Percentiles rank a stretch among this genome's conserved stretches.
phyloP scores from a whole-genome alignment of 306 rosid genomes.

The Rubus parviflorus region DNA sequence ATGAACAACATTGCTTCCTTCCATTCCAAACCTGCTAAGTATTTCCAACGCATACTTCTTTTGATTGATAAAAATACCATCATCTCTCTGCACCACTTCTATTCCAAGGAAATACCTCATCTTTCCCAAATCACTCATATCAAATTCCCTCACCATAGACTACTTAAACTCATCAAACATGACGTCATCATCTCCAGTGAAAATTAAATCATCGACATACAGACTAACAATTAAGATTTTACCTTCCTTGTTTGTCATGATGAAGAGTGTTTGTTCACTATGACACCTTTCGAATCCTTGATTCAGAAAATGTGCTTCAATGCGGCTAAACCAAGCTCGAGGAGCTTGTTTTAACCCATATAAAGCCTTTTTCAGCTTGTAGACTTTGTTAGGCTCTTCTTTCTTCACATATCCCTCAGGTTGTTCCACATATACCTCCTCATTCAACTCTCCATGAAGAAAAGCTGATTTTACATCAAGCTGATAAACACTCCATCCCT shows the following conservation, averaged over 20 bases:
- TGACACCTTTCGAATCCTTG: neutral
- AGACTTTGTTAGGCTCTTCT: neutral
- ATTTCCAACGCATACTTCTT: neutral
- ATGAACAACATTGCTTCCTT: too few species aligned
- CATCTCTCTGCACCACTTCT: neutral
- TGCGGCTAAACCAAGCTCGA: neutral
- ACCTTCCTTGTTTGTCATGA: too few species aligned
- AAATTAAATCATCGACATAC: too few species aligned
- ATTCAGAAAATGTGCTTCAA: neutral
- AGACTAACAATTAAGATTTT: too few species aligned
- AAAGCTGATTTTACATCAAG: neutral
- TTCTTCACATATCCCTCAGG: neutral
- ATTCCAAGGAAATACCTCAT: neutral
- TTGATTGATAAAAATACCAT: neutral
- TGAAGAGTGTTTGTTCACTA: neutral
- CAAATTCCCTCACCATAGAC: too few species aligned
- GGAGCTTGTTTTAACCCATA: neutral
- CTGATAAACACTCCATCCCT: neutral
- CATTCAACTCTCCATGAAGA: neutral
- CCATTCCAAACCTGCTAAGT: neutral
- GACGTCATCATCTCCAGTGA: too few species aligned
- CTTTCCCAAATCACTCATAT: neutral
- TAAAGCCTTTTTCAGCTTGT: neutral
- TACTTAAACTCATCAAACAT: too few species aligned
- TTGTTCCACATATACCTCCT: neutral